Evolutionary conservation across 257 asterid species (phyloP).

Genomic region (Ajuga chamaepitys): DNA sequence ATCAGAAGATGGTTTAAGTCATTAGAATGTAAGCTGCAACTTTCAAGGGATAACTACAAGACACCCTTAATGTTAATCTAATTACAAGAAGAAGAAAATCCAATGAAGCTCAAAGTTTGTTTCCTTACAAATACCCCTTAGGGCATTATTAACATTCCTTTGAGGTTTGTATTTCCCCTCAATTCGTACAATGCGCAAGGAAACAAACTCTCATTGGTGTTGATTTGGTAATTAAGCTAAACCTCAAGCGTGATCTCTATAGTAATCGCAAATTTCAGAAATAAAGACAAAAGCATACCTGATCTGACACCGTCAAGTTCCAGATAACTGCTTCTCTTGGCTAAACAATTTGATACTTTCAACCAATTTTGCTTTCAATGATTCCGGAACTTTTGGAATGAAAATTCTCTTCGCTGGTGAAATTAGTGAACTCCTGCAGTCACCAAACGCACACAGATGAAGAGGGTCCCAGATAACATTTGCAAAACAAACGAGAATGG

Average conservation of each 20-base stretch:
- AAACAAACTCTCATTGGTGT: too few species aligned
- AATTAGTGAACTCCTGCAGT: slow-evolving; percentile 55
- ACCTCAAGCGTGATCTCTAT: background rate
- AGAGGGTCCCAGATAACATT: background rate
- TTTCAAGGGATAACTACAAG: background rate
- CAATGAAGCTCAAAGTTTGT: too few species aligned
- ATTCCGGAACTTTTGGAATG: slow-evolving; percentile 54
- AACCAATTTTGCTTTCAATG: slow-evolving; percentile 55
- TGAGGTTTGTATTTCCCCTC: too few species aligned
- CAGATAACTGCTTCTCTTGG: slow-evolving; percentile 42
- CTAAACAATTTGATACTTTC: slow-evolving; percentile 45
- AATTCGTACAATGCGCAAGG: too few species aligned
- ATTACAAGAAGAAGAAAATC: too few species aligned
- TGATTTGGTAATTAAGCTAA: too few species aligned
- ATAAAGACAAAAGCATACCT: slow-evolving; percentile 27
- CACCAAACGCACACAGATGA: slow-evolving; percentile 3
- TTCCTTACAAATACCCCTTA: too few species aligned
- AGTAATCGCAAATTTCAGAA: background rate
- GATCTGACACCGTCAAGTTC: slow-evolving; percentile 22
- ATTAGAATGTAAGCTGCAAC: too few species aligned
- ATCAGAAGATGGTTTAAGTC: background rate
- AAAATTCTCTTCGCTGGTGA: slow-evolving; percentile 56
- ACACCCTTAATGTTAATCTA: too few species aligned
- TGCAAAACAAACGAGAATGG: background rate
- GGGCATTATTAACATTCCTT: too few species aligned